Evolutionary conservation across 192 early-diverging fungal genomes (phyloP), one percentile per base, ranked within the genome.

Genomic region (Coemansia sp.): DNA sequence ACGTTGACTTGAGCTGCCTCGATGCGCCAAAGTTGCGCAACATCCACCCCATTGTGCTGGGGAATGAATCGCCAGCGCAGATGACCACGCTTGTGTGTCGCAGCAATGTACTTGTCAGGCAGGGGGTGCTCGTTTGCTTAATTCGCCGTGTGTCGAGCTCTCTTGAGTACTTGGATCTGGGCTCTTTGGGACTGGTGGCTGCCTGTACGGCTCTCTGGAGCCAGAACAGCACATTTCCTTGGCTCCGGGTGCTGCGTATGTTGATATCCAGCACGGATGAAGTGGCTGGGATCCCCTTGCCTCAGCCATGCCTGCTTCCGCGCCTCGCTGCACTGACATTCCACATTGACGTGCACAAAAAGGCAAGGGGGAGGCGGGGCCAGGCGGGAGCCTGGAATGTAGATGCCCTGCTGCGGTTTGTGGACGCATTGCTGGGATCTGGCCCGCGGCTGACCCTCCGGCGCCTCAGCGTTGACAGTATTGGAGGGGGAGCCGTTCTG

Each of bases 121-220:
- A 38, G 47, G 31, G 18, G 35, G 18, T 44, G 33, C 22, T 21
- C 3, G 39, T 36, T 28, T 23, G 18, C 7, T 41, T 58, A 30
- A 25, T 58, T 20, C 34, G 42, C 7, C 31, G 34, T 0, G 29
- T 39, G 3, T 47, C 47, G 8, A n/a, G 19, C 3, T 18, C 56
- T 0, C 41, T 58, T 18, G 47, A 50, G 41, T 50, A 44, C 20
- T 26, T 58, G 16, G 47, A 58, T 28, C 32, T 49, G 5, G 46
- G 46, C 3, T n/a, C 6, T 8, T 13, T 27, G n/a, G 27, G 19
- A 13, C n/a, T 49, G 3, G 7, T 2, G 3, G 40, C 17, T 3
- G 14, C 39, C 18, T 37, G 28, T 29, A 10, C 14, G 14, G 16
- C 44, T 11, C 28, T 58, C 30, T 58, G 56, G 56, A 20, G 31